Evolutionary conservation across 1,284 basidiomycete species (phyloP).

Genomic region (Leccinum huronense): DNA sequence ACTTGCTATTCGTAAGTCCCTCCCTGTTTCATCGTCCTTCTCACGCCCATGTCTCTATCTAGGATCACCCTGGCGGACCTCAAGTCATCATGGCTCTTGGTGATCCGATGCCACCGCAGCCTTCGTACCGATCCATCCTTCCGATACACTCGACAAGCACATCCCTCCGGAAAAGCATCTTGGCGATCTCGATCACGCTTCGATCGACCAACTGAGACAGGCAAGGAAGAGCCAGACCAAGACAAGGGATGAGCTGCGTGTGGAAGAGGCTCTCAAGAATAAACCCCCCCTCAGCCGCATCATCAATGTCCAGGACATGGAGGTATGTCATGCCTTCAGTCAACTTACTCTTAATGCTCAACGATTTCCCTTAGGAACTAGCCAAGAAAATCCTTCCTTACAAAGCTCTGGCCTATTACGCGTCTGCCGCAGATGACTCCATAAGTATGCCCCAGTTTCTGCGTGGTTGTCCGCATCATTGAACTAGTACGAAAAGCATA

Average conservation of each 20-base stretch:
- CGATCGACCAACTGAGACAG: constrained; percentile 44
- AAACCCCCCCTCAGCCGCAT: constrained; percentile 68
- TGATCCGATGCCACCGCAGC: constrained; percentile 70
- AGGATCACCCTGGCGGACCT: constrained; percentile 83
- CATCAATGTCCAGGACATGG: constrained; percentile 75
- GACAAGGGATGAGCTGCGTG: constrained; percentile 69
- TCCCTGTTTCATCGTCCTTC: neutral
- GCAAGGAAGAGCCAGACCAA: constrained; percentile 46
- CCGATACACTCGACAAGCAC: constrained; percentile 66
- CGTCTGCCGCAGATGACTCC: constrained; percentile 80
- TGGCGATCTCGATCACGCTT: constrained; percentile 60
- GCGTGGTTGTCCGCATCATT: constrained; percentile 2
- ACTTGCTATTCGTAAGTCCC: constrained; percentile 65
- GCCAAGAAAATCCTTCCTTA: constrained; percentile 67
- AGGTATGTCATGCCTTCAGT: constrained; percentile 42
- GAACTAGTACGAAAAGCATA: constrained; percentile 42
- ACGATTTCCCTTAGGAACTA: constrained; percentile 42
- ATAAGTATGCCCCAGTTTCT: constrained; percentile 52
- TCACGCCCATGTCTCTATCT: constrained; percentile 12
- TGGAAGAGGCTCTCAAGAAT: constrained; percentile 58
- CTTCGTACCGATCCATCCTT: constrained; percentile 74
- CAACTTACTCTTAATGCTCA: constrained; percentile 3
- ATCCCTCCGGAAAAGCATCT: constrained; percentile 68
- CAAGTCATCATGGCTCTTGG: constrained; percentile 78
- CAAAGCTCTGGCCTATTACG: constrained; percentile 80